Conservation (phyloP, 1,139 yeast genomes). For the Debaryomycetaceae sp. region DNA sequence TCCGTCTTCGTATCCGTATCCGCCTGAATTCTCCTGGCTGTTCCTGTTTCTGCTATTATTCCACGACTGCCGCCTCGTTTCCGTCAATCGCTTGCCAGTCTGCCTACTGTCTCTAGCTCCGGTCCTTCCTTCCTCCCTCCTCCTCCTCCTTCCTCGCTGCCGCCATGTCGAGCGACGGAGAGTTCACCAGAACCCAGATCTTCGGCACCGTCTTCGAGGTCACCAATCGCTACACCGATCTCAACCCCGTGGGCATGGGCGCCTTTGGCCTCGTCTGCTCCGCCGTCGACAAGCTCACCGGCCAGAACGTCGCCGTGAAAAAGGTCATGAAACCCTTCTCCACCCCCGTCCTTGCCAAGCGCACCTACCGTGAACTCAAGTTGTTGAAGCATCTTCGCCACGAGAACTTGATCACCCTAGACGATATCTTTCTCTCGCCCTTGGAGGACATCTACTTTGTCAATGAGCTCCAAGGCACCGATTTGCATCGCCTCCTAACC, state of each 20-base stretch:
- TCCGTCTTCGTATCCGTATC: no score
- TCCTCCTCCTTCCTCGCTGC: no score
- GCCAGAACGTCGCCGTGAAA: constrained; percentile 92
- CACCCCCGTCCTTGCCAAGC: constrained; percentile 87
- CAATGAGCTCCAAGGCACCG: constrained; percentile 94
- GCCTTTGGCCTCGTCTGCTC: constrained; percentile 97
- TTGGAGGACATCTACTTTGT: constrained; percentile 95
- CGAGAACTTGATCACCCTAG: constrained; percentile 86
- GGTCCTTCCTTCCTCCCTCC: no score
- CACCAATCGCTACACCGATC: constrained; percentile 79
- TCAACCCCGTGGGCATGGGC: constrained; percentile 98
- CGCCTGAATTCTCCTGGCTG: no score
- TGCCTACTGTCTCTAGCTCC: no score
- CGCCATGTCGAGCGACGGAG: constrained; percentile 18
- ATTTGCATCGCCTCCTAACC: constrained; percentile 79
- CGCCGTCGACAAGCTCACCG: constrained; percentile 83
- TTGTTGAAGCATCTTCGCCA: constrained; percentile 87
- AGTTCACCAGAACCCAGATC: constrained; percentile 41
- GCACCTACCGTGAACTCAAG: constrained; percentile 93
- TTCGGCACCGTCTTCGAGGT: constrained; percentile 91
- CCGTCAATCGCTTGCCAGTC: no score
- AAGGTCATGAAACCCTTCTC: constrained; percentile 96
- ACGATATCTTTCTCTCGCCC: constrained; percentile 91
- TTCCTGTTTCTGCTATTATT: no score
- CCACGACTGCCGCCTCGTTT: no score